phyloP scores from a whole-genome alignment of 352 stramenopile genomes.

The Globisporangium paroecandrum region DNA sequence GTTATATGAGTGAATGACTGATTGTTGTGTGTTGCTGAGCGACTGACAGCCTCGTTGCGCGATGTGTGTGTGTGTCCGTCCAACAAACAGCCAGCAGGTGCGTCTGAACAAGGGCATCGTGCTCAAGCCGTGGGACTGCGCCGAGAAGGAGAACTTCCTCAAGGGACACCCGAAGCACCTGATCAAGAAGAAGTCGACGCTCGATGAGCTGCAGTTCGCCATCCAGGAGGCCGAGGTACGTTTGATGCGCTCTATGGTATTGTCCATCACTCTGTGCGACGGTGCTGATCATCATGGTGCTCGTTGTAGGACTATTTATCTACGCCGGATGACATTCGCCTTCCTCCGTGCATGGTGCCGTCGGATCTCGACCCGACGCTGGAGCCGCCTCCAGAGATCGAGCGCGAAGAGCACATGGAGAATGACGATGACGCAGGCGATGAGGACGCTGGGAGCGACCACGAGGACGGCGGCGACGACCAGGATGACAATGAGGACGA shows the following conservation, averaged over 20 bases:
- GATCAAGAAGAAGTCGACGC: slow-evolving; percentile 56
- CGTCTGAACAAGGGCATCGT: slow-evolving; percentile 64
- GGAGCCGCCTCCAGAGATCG: slow-evolving; percentile 48
- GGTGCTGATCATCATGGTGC: background rate
- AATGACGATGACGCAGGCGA: slow-evolving; percentile 28
- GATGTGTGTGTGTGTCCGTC: slow-evolving; percentile 9
- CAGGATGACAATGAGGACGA: slow-evolving; percentile 13
- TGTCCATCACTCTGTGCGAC: background rate
- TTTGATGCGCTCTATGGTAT: background rate
- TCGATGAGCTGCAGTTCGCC: slow-evolving; percentile 45
- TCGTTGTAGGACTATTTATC: slow-evolving; percentile 61
- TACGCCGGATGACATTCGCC: slow-evolving; percentile 65
- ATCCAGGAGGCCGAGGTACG: slow-evolving; percentile 59
- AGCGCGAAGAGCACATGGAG: slow-evolving; percentile 25
- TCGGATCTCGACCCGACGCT: slow-evolving; percentile 77
- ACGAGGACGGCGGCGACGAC: slow-evolving; percentile 15
- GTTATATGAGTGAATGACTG: background rate
- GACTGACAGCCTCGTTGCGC: background rate
- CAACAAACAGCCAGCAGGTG: slow-evolving; percentile 39
- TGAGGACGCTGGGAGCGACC: slow-evolving; percentile 22
- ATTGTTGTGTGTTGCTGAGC: background rate
- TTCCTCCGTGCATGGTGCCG: slow-evolving; percentile 76
- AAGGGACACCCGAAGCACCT: slow-evolving; percentile 68
- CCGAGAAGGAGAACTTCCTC: slow-evolving; percentile 59
- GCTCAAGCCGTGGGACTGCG: slow-evolving; percentile 68